These are phyloP conservation scores for Endothia cerciana DNA, from an alignment of 2,329 filamentous ascomycete genomes.

Conservation along the genomic window DNA sequence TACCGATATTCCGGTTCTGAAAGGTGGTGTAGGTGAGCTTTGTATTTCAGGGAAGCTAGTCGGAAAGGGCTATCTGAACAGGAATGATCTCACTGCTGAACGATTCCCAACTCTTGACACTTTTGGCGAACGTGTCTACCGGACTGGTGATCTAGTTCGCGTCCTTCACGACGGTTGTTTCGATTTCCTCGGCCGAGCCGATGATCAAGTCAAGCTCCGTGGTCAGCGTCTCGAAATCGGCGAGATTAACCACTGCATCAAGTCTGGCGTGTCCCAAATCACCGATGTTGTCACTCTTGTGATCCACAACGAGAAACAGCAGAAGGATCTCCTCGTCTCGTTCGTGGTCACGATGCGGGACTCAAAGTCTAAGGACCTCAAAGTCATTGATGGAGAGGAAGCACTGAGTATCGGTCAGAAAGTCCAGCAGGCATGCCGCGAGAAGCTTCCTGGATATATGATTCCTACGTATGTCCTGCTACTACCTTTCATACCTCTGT, in stretches of 20 bases:
- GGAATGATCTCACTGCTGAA: conserved; percentile 74
- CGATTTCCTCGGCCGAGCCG: conserved; percentile 83
- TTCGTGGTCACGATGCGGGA: conserved; percentile 59
- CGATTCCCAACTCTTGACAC: conserved; percentile 69
- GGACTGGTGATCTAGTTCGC: conserved; percentile 86
- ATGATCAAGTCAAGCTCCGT: conserved; percentile 90
- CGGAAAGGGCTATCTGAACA: conserved; percentile 85
- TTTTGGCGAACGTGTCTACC: conserved; percentile 70
- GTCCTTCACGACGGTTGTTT: conserved; percentile 80
- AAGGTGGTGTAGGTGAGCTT: conserved; percentile 82
- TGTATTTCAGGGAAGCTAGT: conserved; percentile 87
- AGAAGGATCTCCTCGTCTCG: conserved; percentile 82
- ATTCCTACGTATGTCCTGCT: conserved; percentile 82
- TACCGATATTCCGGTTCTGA: conserved; percentile 71
- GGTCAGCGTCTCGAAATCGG: conserved; percentile 88
- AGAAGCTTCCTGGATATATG: conserved; percentile 82
- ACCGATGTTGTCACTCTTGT: conserved; percentile 79
- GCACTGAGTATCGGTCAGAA: conserved; percentile 45
- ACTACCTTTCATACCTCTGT: conserved; percentile 74
- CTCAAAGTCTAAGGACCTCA: conserved; percentile 25
- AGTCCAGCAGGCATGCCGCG: conserved; percentile 67
- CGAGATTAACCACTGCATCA: conserved; percentile 87
- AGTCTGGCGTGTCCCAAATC: conserved; percentile 58
- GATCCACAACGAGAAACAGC: conserved; percentile 68
- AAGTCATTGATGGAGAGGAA: conserved; percentile 39